Conservation (phyloP, 345 rosid species). For the Erysimum cheiranthoides region DNA sequence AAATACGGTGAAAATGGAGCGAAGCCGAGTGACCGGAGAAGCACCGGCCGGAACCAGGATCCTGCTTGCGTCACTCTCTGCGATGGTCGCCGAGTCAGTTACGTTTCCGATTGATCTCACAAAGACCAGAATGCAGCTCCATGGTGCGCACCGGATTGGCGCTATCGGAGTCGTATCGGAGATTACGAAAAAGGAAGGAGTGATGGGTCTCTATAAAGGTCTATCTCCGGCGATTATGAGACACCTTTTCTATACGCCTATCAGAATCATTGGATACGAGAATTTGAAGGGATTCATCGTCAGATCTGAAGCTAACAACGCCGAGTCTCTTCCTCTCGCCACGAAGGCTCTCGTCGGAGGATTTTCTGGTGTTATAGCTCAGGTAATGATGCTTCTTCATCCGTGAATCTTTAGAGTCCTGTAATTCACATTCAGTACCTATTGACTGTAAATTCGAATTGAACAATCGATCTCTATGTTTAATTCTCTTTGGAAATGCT, state of each 20-base stretch:
- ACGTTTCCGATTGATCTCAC: constrained; percentile 89
- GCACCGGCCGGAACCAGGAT: constrained; percentile 48
- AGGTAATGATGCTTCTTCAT: constrained; percentile 53
- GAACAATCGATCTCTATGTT: not conserved
- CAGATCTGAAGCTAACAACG: constrained; percentile 35
- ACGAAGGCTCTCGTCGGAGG: constrained; percentile 75
- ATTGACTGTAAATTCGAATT: not conserved
- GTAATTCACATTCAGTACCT: not conserved
- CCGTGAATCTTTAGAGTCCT: not conserved
- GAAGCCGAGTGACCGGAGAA: constrained; percentile 35
- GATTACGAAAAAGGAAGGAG: constrained; percentile 60
- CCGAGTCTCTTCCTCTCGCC: constrained; percentile 61
- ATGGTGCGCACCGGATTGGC: constrained; percentile 45
- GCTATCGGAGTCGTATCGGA: constrained; percentile 53
- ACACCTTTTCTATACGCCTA: constrained; percentile 81
- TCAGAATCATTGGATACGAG: constrained; percentile 86
- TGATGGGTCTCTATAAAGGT: constrained; percentile 67
- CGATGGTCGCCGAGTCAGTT: constrained; percentile 78
- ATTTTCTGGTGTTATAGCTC: constrained; percentile 79
- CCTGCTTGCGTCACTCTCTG: constrained; percentile 72
- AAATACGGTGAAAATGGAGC: constrained; percentile 41
- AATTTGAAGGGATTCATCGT: constrained; percentile 57
- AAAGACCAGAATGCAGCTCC: constrained; percentile 89
- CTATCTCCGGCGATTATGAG: constrained; percentile 78
- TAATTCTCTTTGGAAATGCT: constrained; percentile 11